These are phyloP conservation scores for Nasturtium officinale DNA, from an alignment of 345 rosid genomes.

Conservation along the genomic window DNA sequence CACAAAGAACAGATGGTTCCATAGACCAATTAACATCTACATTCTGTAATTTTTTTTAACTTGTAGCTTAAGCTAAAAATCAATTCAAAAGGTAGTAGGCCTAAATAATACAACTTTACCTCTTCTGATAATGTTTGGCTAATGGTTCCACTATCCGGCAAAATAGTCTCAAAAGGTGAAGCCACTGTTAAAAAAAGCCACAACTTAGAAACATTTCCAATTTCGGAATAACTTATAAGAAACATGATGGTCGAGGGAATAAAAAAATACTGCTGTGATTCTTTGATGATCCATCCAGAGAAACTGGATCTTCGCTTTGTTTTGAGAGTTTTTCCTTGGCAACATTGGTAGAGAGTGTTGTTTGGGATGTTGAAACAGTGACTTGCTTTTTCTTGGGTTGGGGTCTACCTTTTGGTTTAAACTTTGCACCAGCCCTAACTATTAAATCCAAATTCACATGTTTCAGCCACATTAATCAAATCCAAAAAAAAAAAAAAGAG, in stretches of 20 bases:
- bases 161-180: slow-evolving; percentile 26
- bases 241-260: slow-evolving; percentile 8
- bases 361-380: slow-evolving; percentile 29
- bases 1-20: slow-evolving; percentile 22
- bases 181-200: background rate
- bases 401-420: slow-evolving; percentile 44
- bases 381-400: slow-evolving; percentile 32
- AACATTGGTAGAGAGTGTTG: slow-evolving; percentile 8
- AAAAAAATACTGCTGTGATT: slow-evolving; percentile 29
- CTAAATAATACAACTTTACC: slow-evolving; percentile 6
- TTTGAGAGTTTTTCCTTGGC: slow-evolving; percentile 4
- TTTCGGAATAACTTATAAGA: background rate
- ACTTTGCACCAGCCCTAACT: slow-evolving; percentile 45
- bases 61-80: background rate
- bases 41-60: slow-evolving; percentile 22
- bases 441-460: background rate
- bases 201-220: slow-evolving; percentile 1
- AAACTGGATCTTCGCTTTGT: slow-evolving; percentile 4
- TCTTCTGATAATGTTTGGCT: slow-evolving; percentile 16
- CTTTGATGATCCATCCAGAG: background rate
- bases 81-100: background rate
- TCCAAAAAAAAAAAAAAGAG: background rate
- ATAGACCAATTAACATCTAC: slow-evolving; percentile 4
- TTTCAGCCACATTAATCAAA: slow-evolving; percentile 17
- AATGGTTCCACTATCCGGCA: slow-evolving; percentile 9